Evolutionary conservation across 257 asterid genomes (phyloP).

Genomic region (Nicotiana sylvestris): DNA sequence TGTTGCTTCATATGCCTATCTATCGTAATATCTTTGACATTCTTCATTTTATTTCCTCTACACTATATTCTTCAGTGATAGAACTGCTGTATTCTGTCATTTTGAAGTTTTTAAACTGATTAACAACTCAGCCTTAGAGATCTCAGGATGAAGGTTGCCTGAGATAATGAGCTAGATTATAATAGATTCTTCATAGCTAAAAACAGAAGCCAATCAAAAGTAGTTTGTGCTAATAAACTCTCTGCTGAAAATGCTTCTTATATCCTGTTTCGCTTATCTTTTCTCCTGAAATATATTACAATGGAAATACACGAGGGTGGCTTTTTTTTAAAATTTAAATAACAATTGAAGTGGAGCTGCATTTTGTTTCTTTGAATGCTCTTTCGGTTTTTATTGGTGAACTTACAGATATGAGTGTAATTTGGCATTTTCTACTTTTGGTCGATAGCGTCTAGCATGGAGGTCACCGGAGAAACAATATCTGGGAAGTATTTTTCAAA

Average conservation of each 20-base stretch:
- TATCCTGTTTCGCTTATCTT: not conserved
- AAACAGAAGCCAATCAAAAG: not conserved
- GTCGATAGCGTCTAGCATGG: constrained; percentile 44
- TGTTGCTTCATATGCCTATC: not conserved
- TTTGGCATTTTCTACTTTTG: constrained; percentile 4
- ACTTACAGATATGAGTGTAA: not conserved
- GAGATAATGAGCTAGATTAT: not conserved
- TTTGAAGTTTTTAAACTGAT: not conserved
- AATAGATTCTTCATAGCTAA: not conserved
- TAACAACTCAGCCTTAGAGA: not conserved
- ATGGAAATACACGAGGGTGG: not conserved
- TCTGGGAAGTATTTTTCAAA: constrained; percentile 48
- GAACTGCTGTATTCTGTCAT: not conserved
- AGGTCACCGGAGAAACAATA: constrained; percentile 45
- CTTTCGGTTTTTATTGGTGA: not conserved
- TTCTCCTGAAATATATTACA: not conserved
- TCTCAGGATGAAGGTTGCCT: not conserved
- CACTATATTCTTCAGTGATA: not conserved
- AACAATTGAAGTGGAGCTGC: not conserved
- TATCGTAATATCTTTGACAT: not conserved
- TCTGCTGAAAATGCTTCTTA: not conserved
- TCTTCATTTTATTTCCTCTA: not conserved
- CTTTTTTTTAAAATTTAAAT: not conserved
- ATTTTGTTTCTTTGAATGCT: not conserved
- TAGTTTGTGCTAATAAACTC: not conserved